Evolutionary conservation across 1,139 yeast genomes (phyloP), one percentile per base, ranked within the genome.

Genomic region (Ogataea hybrid): DNA sequence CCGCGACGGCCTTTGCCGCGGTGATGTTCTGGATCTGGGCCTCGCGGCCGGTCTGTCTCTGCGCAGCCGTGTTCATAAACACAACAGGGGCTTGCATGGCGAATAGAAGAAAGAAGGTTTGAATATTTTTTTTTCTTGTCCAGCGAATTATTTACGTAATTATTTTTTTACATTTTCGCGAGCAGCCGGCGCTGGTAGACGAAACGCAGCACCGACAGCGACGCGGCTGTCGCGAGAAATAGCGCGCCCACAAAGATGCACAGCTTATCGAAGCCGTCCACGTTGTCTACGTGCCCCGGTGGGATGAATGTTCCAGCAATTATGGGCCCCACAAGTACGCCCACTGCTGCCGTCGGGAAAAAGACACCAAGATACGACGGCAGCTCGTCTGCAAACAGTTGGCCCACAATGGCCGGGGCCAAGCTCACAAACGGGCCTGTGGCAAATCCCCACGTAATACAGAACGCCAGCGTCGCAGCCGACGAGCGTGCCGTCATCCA

Each of bases 1-100:
- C 97, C 0, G 97, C 95, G 36, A 90, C 97, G 41, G 98, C 97
- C 65, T 94, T 94, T 22, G 99, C 99, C 2, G 99, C 98, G 7
- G 97, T 88, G 67, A 94, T 92, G 61, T 94, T 94, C 49, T 96
- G 87, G 47, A 87, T 76, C 69, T 94, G 99, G 2, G 99, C 98
- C 65, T 90, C 92, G 56, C 97, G 89, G 37, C 98, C 98, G 31
- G 90, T 82, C 61, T 94, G 96, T 64, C 98, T 84, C 64, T 89
- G 95, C 50, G 90, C 84, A 43, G 88, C 80, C 35, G 97, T 86
- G 69, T 89, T 79, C 77, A 81, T 73, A 55, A 79, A 79, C 48
- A 81, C 84, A 41, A 81, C 88, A 39, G 88, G 87, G 30, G 88
- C 87, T 66, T 81, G 88, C 84, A 80, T 79, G 14, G 18, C 43